These are phyloP conservation scores for Coemansia interrupta DNA, from an alignment of 192 early-diverging fungal species.

Conservation along the genomic window DNA sequence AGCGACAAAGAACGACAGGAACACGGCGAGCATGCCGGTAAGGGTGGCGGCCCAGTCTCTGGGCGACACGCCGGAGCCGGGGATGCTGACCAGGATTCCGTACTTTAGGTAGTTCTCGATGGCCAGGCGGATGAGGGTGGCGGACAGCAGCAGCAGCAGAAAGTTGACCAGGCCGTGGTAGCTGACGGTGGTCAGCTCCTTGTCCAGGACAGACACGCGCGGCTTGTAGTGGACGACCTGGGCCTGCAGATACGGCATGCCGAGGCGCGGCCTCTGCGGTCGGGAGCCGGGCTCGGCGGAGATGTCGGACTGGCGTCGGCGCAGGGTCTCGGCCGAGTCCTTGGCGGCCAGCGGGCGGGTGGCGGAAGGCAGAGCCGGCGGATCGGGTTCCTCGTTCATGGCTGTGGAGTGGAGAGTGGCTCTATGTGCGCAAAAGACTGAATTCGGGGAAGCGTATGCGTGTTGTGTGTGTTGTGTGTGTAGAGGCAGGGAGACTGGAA, in stretches of 20 bases:
- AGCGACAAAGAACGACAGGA: constrained; percentile 52
- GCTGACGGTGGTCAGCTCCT: constrained; percentile 80
- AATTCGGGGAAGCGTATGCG: too few relatives aligned
- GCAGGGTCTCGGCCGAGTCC: constrained; percentile 4
- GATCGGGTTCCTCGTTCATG: background rate
- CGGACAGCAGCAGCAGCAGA: constrained; percentile 69
- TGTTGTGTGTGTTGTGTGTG: too few relatives aligned
- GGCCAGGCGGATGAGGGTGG: constrained; percentile 76
- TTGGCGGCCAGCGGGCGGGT: background rate
- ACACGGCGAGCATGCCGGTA: constrained; percentile 54
- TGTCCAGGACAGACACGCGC: constrained; percentile 70
- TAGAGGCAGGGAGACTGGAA: too few relatives aligned
- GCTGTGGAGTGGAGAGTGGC: background rate
- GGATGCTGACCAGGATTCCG: constrained; percentile 72
- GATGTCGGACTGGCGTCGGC: background rate
- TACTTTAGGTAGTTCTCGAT: constrained; percentile 90
- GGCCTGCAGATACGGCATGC: constrained; percentile 45
- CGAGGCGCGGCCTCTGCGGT: background rate
- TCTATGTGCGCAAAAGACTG: background rate
- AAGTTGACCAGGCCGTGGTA: constrained; percentile 84
- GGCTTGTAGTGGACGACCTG: constrained; percentile 61
- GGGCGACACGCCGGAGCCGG: constrained; percentile 55
- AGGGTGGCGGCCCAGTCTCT: constrained; percentile 60
- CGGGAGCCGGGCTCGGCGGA: background rate
- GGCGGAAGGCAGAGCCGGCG: background rate